These are phyloP conservation scores for Zymoseptoria passerinii DNA, from an alignment of 2,329 filamentous ascomycete species.

Conservation along the genomic window DNA sequence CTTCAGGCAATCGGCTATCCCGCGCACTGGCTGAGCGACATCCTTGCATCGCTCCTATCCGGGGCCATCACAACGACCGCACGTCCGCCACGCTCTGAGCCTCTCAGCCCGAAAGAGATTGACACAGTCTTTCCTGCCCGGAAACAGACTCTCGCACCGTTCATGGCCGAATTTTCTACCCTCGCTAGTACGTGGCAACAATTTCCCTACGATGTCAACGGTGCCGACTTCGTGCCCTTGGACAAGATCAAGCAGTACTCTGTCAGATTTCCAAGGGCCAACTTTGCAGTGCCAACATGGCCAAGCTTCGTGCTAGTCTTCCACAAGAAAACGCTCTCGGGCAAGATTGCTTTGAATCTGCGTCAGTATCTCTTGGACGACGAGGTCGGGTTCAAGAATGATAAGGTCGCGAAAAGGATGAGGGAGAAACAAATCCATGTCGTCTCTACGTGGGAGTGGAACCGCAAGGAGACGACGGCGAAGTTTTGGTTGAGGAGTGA, in stretches of 20 bases:
- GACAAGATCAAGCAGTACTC: conserved; percentile 7
- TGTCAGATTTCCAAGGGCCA: conserved; percentile 1
- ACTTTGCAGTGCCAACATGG: not conserved
- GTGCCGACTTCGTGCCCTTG: not conserved
- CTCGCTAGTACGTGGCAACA: conserved; percentile 8
- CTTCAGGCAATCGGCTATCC: conserved; percentile 9
- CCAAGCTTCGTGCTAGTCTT: conserved; percentile 7
- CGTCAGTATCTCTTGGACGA: conserved; percentile 8
- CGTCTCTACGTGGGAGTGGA: conserved; percentile 9
- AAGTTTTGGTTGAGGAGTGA: conserved; percentile 14
- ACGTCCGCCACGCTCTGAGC: conserved; percentile 9
- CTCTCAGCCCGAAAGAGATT: conserved; percentile 7
- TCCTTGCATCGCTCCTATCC: conserved; percentile 2
- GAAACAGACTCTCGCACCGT: conserved; percentile 6
- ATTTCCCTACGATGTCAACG: conserved; percentile 4
- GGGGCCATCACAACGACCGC: conserved; percentile 8
- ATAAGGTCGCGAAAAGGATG: not conserved
- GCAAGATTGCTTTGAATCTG: not conserved
- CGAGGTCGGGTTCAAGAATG: conserved; percentile 1
- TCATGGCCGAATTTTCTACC: conserved; percentile 7
- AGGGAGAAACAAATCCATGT: conserved; percentile 8
- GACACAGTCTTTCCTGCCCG: not conserved
- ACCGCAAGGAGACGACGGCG: conserved; percentile 1
- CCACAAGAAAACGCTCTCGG: not conserved
- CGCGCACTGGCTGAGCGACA: conserved; percentile 9